Evolutionary conservation across 495 filamentous ascomycete species (phyloP).

Genomic region (Hypoxylon intermedium): DNA sequence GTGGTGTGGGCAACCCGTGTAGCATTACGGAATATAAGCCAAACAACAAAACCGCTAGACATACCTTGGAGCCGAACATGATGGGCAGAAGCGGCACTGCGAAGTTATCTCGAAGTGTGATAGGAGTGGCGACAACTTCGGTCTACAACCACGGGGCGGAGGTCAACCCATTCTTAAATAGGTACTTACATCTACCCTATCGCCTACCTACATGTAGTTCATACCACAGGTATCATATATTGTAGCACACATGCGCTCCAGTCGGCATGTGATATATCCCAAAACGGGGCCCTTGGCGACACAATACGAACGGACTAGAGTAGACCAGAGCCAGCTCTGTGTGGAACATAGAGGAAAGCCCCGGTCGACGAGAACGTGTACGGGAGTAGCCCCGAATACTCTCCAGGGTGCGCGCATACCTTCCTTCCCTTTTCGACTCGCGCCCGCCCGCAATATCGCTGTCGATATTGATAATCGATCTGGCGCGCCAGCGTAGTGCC

Average conservation of each 20-base stretch:
- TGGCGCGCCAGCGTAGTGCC: neutral
- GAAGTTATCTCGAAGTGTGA: neutral
- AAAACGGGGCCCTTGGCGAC: constrained; percentile 11
- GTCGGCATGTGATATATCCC: constrained; percentile 25
- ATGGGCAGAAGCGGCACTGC: constrained; percentile 6
- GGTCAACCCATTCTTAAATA: neutral
- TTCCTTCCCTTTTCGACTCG: constrained; percentile 28
- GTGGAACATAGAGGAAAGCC: constrained; percentile 13
- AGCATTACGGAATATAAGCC: too few relatives aligned
- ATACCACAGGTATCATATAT: constrained; percentile 7
- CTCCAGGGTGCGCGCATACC: neutral
- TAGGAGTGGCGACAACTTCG: neutral
- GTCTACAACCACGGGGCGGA: neutral
- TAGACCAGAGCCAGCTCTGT: constrained; percentile 13
- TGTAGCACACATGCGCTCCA: constrained; percentile 5
- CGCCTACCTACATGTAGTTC: too few relatives aligned
- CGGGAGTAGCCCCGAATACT: neutral
- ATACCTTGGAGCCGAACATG: constrained; percentile 43
- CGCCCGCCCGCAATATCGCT: neutral
- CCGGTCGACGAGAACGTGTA: neutral
- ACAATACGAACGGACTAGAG: constrained; percentile 18
- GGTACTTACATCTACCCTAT: neutral
- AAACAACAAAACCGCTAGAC: constrained; percentile 6
- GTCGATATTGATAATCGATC: neutral
- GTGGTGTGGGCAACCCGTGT: neutral